Evolutionary conservation across 2,329 filamentous ascomycete species (phyloP).

Genomic region (Penicillium sp.): DNA sequence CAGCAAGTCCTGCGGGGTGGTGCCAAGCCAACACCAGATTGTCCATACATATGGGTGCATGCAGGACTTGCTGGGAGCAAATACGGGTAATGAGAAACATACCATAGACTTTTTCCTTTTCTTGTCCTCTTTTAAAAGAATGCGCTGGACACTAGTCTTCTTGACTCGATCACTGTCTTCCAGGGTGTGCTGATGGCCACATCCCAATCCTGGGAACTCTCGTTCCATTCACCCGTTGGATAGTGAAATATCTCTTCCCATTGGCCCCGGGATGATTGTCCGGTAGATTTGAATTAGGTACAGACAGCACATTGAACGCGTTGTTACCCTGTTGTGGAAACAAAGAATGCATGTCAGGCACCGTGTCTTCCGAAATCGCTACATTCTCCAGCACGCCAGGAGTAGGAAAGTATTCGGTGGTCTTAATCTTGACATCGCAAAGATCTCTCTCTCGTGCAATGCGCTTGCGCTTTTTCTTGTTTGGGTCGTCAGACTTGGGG

Average conservation of each 20-base stretch:
- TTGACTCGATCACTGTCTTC: slow-evolving; percentile 78
- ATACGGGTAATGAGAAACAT: slow-evolving; percentile 38
- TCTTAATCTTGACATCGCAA: slow-evolving; percentile 87
- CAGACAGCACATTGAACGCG: slow-evolving; percentile 49
- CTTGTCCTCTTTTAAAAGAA: slow-evolving; percentile 66
- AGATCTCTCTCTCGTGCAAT: slow-evolving; percentile 74
- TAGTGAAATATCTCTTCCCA: slow-evolving; percentile 68
- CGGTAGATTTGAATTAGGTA: slow-evolving; percentile 46
- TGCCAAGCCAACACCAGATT: slow-evolving; percentile 10
- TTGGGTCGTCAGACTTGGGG: slow-evolving; percentile 76
- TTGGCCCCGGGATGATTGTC: slow-evolving; percentile 52
- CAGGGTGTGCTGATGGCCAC: slow-evolving; percentile 74
- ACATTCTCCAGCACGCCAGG: slow-evolving; percentile 28
- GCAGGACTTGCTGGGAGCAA: neutral
- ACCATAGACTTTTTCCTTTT: slow-evolving; percentile 65
- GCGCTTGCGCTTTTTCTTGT: slow-evolving; percentile 80
- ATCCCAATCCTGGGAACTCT: slow-evolving; percentile 70
- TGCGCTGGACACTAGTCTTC: slow-evolving; percentile 75
- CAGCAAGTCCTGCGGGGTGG: slow-evolving; percentile 20
- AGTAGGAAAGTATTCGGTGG: slow-evolving; percentile 72
- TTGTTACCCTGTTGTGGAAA: slow-evolving; percentile 29
- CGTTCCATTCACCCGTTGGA: slow-evolving; percentile 77
- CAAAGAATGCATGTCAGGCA: slow-evolving; percentile 31
- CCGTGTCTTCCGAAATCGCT: slow-evolving; percentile 23
- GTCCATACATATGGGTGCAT: slow-evolving; percentile 1